Base-by-base conservation (phyloP, 164 flowering plant genomes). In the Sextonia rubra region DNA sequence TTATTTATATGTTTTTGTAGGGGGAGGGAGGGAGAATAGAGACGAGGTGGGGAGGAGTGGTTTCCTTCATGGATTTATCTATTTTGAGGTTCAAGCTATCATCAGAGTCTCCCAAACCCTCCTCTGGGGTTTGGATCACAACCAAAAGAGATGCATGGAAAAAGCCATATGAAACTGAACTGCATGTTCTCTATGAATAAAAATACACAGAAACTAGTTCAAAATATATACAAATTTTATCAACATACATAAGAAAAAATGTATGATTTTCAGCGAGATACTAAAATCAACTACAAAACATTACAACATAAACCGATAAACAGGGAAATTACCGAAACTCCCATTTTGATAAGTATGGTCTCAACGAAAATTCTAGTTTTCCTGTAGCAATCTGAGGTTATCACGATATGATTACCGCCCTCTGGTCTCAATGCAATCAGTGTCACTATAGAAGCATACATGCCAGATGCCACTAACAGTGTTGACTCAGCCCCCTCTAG, bases 401-500 rank as follows among this genome's bases (percentile, higher is more conserved):
- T 95, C 71, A 95, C 87, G 60, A 95, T 79, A 83, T 95, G 99
- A 37, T 37, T 37, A 64, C 99, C 98, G 71, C 97, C 99, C 74
- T 91, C 90, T 30, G 93, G 90, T 75, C 93, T 93, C 87, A 95
- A 81, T 75, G 99, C 97, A 90, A 93, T 65, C 73, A 95, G 61
- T 91, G 93, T 60, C 64, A 90, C 88, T 20, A 85, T 90, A 77
- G 90, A 89, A 68, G 95, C 97, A 82, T 90, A 89, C 98, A 93
- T 95, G 65, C 99, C 99, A 79, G 99, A 95, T 73, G 98, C 97
- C 88, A 88, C 22, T 25, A 95, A 71, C 75, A 93, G 8, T 14
- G 99, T 93, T 58, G 98, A 85, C 80, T 95, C 98, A 80, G 99
- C 98, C 70, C 95, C 97, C 82, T 95, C 99, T 44, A 95, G 91